Conservation (phyloP, 768 basidiomycete species). For the Lactarius trivialis region DNA sequence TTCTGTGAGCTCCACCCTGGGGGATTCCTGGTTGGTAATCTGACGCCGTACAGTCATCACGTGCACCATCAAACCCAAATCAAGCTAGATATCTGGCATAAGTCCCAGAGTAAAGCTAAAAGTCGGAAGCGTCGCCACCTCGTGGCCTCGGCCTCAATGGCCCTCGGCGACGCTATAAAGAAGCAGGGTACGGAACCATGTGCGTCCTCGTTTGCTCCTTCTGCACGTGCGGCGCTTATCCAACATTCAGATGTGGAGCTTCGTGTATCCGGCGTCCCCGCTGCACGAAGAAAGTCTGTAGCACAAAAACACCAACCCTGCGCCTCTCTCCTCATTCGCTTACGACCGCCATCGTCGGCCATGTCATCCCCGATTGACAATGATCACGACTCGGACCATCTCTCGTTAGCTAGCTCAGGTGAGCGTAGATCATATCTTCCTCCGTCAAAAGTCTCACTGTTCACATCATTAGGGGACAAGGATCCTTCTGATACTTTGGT, state of each 20-base stretch:
- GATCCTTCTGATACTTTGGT: slow-evolving; percentile 21
- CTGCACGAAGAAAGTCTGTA: slow-evolving; percentile 14
- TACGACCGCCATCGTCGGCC: slow-evolving; percentile 13
- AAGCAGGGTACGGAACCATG: slow-evolving; percentile 42
- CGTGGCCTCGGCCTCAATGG: slow-evolving; percentile 45
- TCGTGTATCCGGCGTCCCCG: slow-evolving; percentile 10
- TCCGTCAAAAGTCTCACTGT: neutral
- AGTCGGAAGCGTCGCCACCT: slow-evolving; percentile 50
- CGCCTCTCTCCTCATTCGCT: slow-evolving; percentile 16
- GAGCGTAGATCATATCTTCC: neutral
- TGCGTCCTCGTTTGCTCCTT: slow-evolving; percentile 28
- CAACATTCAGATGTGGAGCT: slow-evolving; percentile 14
- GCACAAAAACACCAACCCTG: slow-evolving; percentile 16
- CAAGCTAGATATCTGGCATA: slow-evolving; percentile 52
- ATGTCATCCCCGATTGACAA: neutral
- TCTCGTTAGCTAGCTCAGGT: slow-evolving; percentile 13
- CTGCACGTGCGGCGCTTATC: neutral
- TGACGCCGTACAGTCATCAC: slow-evolving; percentile 33
- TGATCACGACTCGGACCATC: slow-evolving; percentile 1
- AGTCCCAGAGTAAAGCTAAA: slow-evolving; percentile 50
- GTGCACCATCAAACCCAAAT: slow-evolving; percentile 36
- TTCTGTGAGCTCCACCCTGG: slow-evolving; percentile 40
- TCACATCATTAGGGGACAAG: neutral
- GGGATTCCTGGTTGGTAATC: neutral
- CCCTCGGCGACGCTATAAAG: slow-evolving; percentile 47